Evolutionary conservation across 768 basidiomycete species (phyloP), one percentile per base, ranked within the genome.

Genomic region (Rhizopogon vulgaris): DNA sequence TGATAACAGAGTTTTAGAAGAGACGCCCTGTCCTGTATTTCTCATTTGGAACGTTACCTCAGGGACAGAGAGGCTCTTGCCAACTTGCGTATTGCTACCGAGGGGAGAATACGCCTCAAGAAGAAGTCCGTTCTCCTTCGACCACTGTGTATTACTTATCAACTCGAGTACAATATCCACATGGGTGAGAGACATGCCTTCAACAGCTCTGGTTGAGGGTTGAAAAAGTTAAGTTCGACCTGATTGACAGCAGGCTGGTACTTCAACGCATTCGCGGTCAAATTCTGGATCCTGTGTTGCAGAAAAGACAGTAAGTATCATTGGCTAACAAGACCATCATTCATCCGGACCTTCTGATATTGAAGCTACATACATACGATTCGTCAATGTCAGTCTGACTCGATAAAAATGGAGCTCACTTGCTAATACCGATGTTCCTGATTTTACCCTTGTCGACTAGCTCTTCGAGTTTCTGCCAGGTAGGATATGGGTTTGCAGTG

Each of bases 371-470:
- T 80, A 52, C 3, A 25, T 39, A 25, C 18, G 24, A 27, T 4
- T n/a, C 15, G 15, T 52, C 22, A 53, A 22, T 24, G 1, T 46
- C 9, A 3, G 37, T 30, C 37, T 48, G n/a, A 24, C 22, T 34
- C 14, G 49, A 25, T 12, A 45, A 38, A 3, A 3, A 43, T 12
- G 5, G 15, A 6, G 55, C 77, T 53, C 52, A 85, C 85, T 93
- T 93, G 85, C 85, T 87, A 39, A 92, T 73, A 39, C 90, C 90
- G 49, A 92, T 92, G 58, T 89, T 85, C 63, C 77, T 77, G 39
- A 87, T 70, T 63, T 90, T 86, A 22, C 90, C 90, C 58, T 82
- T 84, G 56, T 80, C 79, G 3, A 89, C 85, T 69, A 88, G 69
- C 65, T 85, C 79, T 61, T 91, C 89, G 43, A 91, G 79, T 56